phyloP scores from a whole-genome alignment of 495 filamentous ascomycete species.

The Penicillium nucicola region DNA sequence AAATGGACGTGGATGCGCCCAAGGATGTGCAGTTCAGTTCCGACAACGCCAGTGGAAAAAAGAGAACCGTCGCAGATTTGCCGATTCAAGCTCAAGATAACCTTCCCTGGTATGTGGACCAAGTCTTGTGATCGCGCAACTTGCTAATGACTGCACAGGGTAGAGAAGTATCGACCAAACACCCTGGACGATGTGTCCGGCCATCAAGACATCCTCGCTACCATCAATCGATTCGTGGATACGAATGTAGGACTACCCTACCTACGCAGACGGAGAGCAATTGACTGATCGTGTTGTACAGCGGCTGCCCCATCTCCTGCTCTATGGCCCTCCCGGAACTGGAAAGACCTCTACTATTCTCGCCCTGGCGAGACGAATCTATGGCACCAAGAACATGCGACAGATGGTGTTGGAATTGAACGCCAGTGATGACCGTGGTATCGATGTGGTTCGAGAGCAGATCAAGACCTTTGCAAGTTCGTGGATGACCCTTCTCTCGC shows the following conservation, averaged over 20 bases:
- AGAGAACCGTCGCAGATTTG: slow-evolving; percentile 86
- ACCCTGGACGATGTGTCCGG: slow-evolving; percentile 90
- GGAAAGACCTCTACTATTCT: slow-evolving; percentile 98
- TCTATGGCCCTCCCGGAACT: slow-evolving; percentile 95
- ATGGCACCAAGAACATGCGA: slow-evolving; percentile 85
- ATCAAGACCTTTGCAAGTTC: slow-evolving; percentile 97
- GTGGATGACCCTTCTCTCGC: neutral
- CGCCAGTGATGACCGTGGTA: slow-evolving; percentile 94
- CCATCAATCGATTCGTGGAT: slow-evolving; percentile 95
- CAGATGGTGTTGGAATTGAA: slow-evolving; percentile 99
- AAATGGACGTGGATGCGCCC: slow-evolving; percentile 77
- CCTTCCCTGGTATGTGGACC: slow-evolving; percentile 73
- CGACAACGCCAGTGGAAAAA: slow-evolving; percentile 68
- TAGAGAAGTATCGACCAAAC: slow-evolving; percentile 96
- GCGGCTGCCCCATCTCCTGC: slow-evolving; percentile 91
- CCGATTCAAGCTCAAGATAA: slow-evolving; percentile 93
- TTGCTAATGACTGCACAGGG: slow-evolving; percentile 52
- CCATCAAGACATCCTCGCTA: slow-evolving; percentile 96
- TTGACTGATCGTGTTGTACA: slow-evolving; percentile 23
- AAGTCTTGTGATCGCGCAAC: neutral
- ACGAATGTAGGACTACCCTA: slow-evolving; percentile 56
- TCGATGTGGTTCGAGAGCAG: slow-evolving; percentile 97
- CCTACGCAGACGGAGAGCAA: neutral
- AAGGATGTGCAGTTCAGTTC: slow-evolving; percentile 55
- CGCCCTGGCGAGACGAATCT: slow-evolving; percentile 85